Evolutionary conservation across 2,329 filamentous ascomycete genomes (phyloP).

Genomic region (Ceratocystis papillata): DNA sequence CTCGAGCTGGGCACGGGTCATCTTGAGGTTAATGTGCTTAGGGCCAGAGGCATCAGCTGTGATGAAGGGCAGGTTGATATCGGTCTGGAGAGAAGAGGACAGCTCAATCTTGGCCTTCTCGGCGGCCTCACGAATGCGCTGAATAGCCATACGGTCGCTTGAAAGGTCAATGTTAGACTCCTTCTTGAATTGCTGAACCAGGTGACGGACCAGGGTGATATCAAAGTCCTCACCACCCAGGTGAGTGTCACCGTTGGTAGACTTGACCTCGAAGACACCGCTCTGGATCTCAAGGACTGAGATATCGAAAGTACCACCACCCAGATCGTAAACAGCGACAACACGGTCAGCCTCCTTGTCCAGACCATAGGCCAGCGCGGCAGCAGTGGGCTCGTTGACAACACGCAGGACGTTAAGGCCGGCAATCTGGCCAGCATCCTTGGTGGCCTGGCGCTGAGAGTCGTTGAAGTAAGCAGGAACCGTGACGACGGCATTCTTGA

Average conservation of each 20-base stretch:
- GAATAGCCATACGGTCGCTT: slow-evolving; percentile 91
- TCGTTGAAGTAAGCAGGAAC: slow-evolving; percentile 98
- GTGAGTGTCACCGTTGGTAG: slow-evolving; percentile 97
- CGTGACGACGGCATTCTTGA: slow-evolving; percentile 95
- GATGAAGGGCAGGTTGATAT: slow-evolving; percentile 98
- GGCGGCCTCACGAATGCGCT: slow-evolving; percentile 95
- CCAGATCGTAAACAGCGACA: slow-evolving; percentile 93
- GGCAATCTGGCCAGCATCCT: slow-evolving; percentile 97
- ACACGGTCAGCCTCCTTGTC: slow-evolving; percentile 87
- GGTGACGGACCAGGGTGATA: slow-evolving; percentile 83
- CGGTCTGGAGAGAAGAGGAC: slow-evolving; percentile 86
- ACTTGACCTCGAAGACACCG: slow-evolving; percentile 98
- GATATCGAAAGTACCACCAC: slow-evolving; percentile 98
- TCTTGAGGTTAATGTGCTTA: slow-evolving; percentile 96
- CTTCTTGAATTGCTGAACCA: slow-evolving; percentile 94
- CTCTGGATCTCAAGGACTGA: slow-evolving; percentile 95
- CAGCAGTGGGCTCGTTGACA: slow-evolving; percentile 94
- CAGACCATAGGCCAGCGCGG: slow-evolving; percentile 87
- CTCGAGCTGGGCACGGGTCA: slow-evolving; percentile 87
- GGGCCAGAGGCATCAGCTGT: slow-evolving; percentile 89
- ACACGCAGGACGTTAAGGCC: slow-evolving; percentile 95
- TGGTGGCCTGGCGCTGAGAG: slow-evolving; percentile 94
- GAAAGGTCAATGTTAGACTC: slow-evolving; percentile 85
- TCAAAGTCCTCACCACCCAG: slow-evolving; percentile 98
- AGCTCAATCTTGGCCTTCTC: slow-evolving; percentile 99